Evolutionary conservation across 1,139 yeast species (phyloP), one percentile per base, ranked within the genome.

Genomic region (Scheffersomyces stambukii): DNA sequence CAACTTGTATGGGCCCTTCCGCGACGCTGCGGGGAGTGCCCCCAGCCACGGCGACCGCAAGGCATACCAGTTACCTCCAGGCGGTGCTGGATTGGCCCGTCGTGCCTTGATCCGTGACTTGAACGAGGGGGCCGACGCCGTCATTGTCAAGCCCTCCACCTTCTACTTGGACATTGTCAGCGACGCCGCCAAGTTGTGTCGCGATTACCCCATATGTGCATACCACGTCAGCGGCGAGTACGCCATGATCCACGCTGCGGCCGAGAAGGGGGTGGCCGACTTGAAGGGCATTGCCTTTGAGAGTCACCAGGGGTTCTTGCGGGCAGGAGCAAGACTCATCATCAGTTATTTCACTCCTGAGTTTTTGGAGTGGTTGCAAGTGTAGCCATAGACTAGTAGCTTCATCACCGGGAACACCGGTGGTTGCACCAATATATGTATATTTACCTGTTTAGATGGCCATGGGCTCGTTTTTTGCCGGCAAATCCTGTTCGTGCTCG

Each of bases 201-300:
- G 67, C 31, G 93, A 91, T 54, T 76, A 82, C 45, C 98, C 98
- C 16, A 67, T 91, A 29, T 88, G 96, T 52, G 93, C 95, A 15
- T 91, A 91, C 58, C 98, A 93, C 55, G 99, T 91, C 18, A 79
- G 93, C 56, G 99, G 99, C 27, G 99, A 91, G 59, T 91, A 77
- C 52, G 96, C 98, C 28, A 91, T 93, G 98, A 64, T 91, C 41
- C 95, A 89, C 53, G 98, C 98, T 7, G 98, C 96, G 29, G 97
- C 97, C 17, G 96, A 89, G 47, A 89, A 89, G 68, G 95, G 95
- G 15, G 74, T 89, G 33, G 85, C 81, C 36, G 97, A 91, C 54
- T 70, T 93, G 57, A 82, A 86, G 57, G 70, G 77, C 6, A 82
- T 91, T 59, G 98, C 96, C 0, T 84, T 83, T 50, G 99, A 91